These are phyloP conservation scores for Penicillium roqueforti DNA, from an alignment of 495 filamentous ascomycete species.

Conservation along the genomic window DNA sequence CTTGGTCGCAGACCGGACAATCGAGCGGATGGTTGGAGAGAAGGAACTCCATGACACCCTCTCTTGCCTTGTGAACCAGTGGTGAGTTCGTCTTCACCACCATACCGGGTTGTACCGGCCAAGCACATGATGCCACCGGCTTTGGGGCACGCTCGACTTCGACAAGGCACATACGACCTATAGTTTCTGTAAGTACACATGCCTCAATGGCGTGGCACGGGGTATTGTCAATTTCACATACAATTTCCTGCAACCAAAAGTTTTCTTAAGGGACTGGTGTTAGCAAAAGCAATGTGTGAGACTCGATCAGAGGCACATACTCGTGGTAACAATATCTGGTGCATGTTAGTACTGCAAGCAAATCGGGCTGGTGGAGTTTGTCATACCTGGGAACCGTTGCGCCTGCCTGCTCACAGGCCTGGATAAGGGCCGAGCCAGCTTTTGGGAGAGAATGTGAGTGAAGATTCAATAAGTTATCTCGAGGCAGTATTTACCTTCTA, in stretches of 20 bases:
- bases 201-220: neutral
- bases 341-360: conserved; percentile 33
- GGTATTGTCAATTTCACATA: conserved; percentile 23
- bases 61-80: conserved; percentile 90
- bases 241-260: conserved; percentile 98
- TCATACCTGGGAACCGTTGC: conserved; percentile 76
- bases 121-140: conserved; percentile 96
- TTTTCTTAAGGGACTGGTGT: conserved; percentile 55
- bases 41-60: conserved; percentile 98
- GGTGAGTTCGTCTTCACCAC: conserved; percentile 97
- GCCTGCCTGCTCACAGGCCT: conserved; percentile 98
- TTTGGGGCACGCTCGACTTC: conserved; percentile 95
- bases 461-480: conserved; percentile 8
- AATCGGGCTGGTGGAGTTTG: neutral
- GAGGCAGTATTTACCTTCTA: conserved; percentile 65
- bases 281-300: conserved; percentile 22
- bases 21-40: conserved; percentile 96
- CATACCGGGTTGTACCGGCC: conserved; percentile 98
- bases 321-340: conserved; percentile 98
- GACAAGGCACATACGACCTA: conserved; percentile 92
- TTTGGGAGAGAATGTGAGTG: conserved; percentile 25
- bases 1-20: conserved; percentile 97
- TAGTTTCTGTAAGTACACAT: conserved; percentile 12
- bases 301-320: conserved; percentile 43
- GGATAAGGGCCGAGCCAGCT: conserved; percentile 88